These are phyloP conservation scores for Gnetum montanum DNA, from an alignment of 75 land plant genomes.

Conservation along the genomic window DNA sequence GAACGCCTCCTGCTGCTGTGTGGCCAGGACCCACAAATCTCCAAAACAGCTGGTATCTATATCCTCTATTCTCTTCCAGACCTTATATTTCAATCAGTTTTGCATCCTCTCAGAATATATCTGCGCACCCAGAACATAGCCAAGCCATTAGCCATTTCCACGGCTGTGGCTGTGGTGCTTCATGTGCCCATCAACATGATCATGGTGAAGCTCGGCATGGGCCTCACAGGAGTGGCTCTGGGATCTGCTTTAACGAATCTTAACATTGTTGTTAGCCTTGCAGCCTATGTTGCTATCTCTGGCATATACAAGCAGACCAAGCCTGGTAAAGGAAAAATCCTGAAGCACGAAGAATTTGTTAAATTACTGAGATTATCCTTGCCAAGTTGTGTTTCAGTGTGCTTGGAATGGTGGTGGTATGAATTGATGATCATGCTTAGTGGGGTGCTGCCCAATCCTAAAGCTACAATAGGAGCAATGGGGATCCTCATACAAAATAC, in stretches of 20 bases:
- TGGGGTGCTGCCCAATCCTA: constrained; percentile 45
- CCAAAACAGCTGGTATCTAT: constrained; percentile 17
- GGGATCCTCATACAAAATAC: constrained; percentile 71
- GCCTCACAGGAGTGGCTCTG: constrained; percentile 53
- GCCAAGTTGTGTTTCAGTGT: constrained; percentile 67
- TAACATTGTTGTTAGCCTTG: constrained; percentile 19
- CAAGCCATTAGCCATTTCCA: constrained; percentile 31
- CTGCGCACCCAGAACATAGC: constrained; percentile 42
- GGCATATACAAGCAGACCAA: constrained; percentile 30
- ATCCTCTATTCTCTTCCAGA: constrained; percentile 28
- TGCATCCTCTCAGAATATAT: constrained; percentile 34
- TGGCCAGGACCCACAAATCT: constrained; percentile 24
- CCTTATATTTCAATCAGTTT: constrained; percentile 26
- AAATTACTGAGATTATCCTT: constrained; percentile 43
- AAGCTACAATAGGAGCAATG: constrained; percentile 62
- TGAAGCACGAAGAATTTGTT: constrained; percentile 39
- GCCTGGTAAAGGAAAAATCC: constrained; percentile 21
- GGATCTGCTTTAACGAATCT: constrained; percentile 37
- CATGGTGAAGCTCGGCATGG: constrained; percentile 24
- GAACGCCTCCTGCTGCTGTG: constrained; percentile 22
- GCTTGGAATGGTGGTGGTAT: constrained; percentile 86
- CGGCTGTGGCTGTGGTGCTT: constrained; percentile 30
- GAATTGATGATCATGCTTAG: constrained; percentile 67
- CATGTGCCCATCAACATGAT: constrained; percentile 43
- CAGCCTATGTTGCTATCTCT: constrained; percentile 17